A percentile compares a stretch with the other conserved stretches of the same genome.
phyloP scores from a whole-genome alignment of 108 stramenopile genomes.

The Pseudonitzschia pungens region DNA sequence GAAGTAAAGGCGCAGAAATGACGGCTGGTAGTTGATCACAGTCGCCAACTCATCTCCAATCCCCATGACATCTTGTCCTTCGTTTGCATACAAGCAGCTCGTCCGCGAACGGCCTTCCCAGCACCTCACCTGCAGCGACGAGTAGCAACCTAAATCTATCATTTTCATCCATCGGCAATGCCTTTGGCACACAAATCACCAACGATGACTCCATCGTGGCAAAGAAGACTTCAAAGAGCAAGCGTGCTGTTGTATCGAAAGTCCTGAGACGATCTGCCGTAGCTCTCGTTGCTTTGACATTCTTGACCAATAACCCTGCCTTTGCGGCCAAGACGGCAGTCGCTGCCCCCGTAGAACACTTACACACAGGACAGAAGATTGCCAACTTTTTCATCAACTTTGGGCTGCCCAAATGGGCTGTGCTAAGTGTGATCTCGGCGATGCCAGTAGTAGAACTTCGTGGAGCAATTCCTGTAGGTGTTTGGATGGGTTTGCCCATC shows the following conservation, averaged over 20 bases:
- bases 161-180: conserved; percentile 7
- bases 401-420: conserved; percentile 84
- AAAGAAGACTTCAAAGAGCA: conserved; percentile 1
- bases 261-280: conserved; percentile 17
- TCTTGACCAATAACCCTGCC: conserved; percentile 32
- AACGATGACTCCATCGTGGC: not conserved
- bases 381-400: conserved; percentile 81
- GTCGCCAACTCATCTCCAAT: not conserved
- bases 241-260: conserved; percentile 1
- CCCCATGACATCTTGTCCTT: not conserved
- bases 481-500: conserved; percentile 92
- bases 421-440: conserved; percentile 89
- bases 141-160: conserved; percentile 12
- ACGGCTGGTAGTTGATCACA: not conserved
- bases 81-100: not conserved
- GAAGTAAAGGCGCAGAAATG: too few relatives aligned
- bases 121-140: not conserved
- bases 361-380: conserved; percentile 84
- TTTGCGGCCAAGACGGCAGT: conserved; percentile 45
- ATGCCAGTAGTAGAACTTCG: conserved; percentile 94
- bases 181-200: not conserved
- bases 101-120: not conserved
- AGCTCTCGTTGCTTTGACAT: conserved; percentile 23
- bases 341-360: conserved; percentile 52
- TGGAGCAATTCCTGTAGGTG: conserved; percentile 87